Conservation (phyloP, 1,284 basidiomycete species). For the Melampsora larici-populina region DNA sequence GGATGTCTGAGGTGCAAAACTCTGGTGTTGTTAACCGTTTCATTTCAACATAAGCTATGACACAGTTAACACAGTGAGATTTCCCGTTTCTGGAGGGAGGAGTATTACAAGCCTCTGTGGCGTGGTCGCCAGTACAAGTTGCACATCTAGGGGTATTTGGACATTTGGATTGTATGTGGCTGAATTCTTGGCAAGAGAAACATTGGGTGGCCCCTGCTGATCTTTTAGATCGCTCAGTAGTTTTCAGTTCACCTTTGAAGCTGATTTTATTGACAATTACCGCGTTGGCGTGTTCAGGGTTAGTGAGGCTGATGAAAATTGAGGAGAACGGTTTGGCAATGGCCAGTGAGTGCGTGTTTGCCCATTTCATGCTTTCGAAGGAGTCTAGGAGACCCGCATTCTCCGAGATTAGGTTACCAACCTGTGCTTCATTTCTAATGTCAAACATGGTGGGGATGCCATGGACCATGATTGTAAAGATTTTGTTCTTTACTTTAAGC, state of each 20-base stretch:
- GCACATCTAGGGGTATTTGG: not conserved
- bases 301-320: not conserved
- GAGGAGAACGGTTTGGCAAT: not conserved
- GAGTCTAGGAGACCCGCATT: not conserved
- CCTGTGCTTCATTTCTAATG: not conserved
- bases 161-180: not conserved
- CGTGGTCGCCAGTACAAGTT: not conserved
- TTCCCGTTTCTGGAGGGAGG: not conserved
- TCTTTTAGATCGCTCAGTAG: not conserved
- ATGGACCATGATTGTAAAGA: not conserved
- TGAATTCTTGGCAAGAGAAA: not conserved
- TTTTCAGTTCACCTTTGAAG: not conserved
- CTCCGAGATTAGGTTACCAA: not conserved
- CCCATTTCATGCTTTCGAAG: not conserved
- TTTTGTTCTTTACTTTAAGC: not conserved
- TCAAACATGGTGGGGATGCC: not conserved
- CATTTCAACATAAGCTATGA: not conserved
- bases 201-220: not conserved
- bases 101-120: not conserved
- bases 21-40: not conserved
- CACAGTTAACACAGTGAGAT: not conserved
- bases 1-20: not conserved
- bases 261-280: not conserved
- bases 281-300: not conserved
- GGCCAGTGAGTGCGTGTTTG: not conserved